These are phyloP conservation scores for Kuraishia piskuri DNA, from an alignment of 805 yeast genomes.

Conservation along the genomic window DNA sequence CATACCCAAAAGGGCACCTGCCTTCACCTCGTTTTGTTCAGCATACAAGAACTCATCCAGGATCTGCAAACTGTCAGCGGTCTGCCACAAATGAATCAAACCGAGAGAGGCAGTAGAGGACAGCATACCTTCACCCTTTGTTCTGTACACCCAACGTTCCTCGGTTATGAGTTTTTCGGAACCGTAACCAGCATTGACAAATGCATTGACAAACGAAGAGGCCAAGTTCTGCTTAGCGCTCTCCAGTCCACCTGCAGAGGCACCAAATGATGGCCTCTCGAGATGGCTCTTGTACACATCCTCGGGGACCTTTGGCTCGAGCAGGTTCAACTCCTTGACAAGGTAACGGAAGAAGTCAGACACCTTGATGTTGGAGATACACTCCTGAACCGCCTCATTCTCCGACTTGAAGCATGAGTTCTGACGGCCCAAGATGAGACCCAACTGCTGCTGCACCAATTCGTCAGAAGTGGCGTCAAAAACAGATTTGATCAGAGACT, in stretches of 20 bases:
- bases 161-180: constrained; percentile 74
- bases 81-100: constrained; percentile 85
- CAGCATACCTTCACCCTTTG: constrained; percentile 85
- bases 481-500: constrained; percentile 64
- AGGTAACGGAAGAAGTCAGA: constrained; percentile 75
- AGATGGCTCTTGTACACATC: constrained; percentile 89
- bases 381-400: constrained; percentile 71
- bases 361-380: constrained; percentile 70
- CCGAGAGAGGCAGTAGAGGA: constrained; percentile 92
- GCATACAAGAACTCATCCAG: constrained; percentile 86
- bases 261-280: constrained; percentile 52
- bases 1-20: constrained; percentile 94
- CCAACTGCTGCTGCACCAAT: constrained; percentile 79
- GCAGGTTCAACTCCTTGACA: constrained; percentile 77
- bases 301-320: constrained; percentile 89
- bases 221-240: constrained; percentile 95
- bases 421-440: constrained; percentile 80
- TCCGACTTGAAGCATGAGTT: constrained; percentile 65
- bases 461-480: constrained; percentile 74
- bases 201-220: constrained; percentile 87
- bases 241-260: constrained; percentile 52
- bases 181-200: constrained; percentile 86
- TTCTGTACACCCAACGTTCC: constrained; percentile 78
- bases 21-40: constrained; percentile 78
- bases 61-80: constrained; percentile 78